A percentile compares a stretch with the other conserved stretches of the same genome.
Conservation (phyloP, 352 stramenopile species). For the Phytophthora parvispora region DNA sequence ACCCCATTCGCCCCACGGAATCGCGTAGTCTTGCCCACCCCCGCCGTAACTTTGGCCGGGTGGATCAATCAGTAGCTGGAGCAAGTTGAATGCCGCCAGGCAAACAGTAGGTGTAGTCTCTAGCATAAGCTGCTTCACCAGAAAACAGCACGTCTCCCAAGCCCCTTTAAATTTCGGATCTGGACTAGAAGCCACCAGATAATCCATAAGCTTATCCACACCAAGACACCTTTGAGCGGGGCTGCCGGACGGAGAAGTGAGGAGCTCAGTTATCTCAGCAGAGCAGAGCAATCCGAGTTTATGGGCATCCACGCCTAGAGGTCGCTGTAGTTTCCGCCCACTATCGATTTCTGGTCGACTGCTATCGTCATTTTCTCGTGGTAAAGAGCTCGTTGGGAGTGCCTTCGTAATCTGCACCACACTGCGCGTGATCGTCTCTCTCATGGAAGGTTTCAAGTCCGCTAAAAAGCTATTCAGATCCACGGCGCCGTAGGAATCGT, state of each 20-base stretch:
- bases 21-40: slow-evolving; percentile 48
- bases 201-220: slow-evolving; percentile 63
- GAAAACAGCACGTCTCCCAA: slow-evolving; percentile 80
- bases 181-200: slow-evolving; percentile 39
- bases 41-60: slow-evolving; percentile 21
- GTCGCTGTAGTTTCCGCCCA: slow-evolving; percentile 49
- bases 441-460: slow-evolving; percentile 73
- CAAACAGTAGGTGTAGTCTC: slow-evolving; percentile 61
- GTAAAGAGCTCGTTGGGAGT: slow-evolving; percentile 16
- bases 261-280: slow-evolving; percentile 57
- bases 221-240: slow-evolving; percentile 54
- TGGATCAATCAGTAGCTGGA: slow-evolving; percentile 66
- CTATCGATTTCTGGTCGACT: slow-evolving; percentile 62
- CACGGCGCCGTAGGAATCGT: slow-evolving; percentile 40
- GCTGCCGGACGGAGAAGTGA: slow-evolving; percentile 50
- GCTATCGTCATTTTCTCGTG: slow-evolving; percentile 19
- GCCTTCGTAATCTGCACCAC: slow-evolving; percentile 77
- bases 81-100: slow-evolving; percentile 61
- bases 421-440: slow-evolving; percentile 76
- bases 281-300: slow-evolving; percentile 69
- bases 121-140: slow-evolving; percentile 74
- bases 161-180: slow-evolving; percentile 61
- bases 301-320: slow-evolving; percentile 66
- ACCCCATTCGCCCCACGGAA: slow-evolving; percentile 85
- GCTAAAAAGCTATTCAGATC: slow-evolving; percentile 76